Evolutionary conservation across 1,139 yeast genomes (phyloP).

Genomic region (Debaryomyces fabryi): DNA sequence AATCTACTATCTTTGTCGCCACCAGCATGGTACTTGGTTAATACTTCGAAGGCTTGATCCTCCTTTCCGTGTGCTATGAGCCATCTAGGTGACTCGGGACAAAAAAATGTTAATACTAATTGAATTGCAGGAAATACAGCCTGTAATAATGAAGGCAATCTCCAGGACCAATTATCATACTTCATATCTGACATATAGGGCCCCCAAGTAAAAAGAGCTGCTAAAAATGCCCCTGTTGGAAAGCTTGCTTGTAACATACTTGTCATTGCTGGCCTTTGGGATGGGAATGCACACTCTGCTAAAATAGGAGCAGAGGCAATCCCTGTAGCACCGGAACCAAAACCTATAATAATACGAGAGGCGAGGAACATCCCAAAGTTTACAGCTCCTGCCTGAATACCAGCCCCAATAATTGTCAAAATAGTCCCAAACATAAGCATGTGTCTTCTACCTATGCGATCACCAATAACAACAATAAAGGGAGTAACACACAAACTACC

Average conservation of each 20-base stretch:
- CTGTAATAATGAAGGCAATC: constrained; percentile 12
- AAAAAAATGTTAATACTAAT: constrained; percentile 43
- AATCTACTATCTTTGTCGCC: constrained; percentile 25
- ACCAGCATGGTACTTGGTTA: constrained; percentile 47
- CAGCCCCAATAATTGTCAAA: constrained; percentile 34
- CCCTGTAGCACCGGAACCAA: background rate
- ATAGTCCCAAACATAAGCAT: background rate
- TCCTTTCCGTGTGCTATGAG: constrained; percentile 39
- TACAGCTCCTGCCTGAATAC: constrained; percentile 39
- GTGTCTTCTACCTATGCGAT: background rate
- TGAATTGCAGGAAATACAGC: constrained; percentile 15
- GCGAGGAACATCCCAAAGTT: constrained; percentile 39
- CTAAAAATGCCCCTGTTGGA: constrained; percentile 21
- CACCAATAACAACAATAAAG: background rate
- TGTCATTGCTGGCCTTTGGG: constrained; percentile 19
- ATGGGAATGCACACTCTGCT: too few species aligned
- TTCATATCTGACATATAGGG: constrained; percentile 12
- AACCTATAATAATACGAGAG: constrained; percentile 25
- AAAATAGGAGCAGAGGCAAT: too few species aligned
- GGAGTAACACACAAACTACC: background rate
- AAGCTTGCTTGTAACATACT: constrained; percentile 16
- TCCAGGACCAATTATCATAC: constrained; percentile 15
- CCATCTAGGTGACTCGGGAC: constrained; percentile 53
- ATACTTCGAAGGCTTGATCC: constrained; percentile 42
- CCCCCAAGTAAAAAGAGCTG: constrained; percentile 17